Evolutionary conservation across 2,329 filamentous ascomycete species (phyloP).

Genomic region (Apiospora sp.): DNA sequence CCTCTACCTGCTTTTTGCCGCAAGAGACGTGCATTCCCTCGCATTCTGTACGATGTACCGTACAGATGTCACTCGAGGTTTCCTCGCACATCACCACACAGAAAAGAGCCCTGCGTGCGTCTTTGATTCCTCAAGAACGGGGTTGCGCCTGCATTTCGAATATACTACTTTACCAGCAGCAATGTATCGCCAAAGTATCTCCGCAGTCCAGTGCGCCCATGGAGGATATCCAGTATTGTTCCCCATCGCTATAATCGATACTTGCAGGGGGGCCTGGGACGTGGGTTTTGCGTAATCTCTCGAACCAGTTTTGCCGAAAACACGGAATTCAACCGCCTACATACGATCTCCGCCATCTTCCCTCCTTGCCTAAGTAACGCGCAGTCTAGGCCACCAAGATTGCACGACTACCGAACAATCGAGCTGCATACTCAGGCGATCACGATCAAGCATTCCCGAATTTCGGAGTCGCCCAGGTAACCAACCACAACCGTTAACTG

Average conservation of each 20-base stretch:
- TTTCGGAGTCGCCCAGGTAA: conserved; percentile 15
- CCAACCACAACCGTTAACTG: background rate
- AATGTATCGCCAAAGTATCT: conserved; percentile 20
- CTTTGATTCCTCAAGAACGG: conserved; percentile 5
- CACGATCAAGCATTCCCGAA: conserved; percentile 18
- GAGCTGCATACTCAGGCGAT: conserved; percentile 17
- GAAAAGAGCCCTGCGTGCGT: background rate
- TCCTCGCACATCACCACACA: background rate
- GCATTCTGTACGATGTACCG: background rate
- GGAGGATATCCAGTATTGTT: background rate
- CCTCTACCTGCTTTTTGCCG: background rate
- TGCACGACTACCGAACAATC: conserved; percentile 18
- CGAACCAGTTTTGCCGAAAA: conserved; percentile 20
- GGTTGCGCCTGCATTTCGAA: conserved; percentile 6
- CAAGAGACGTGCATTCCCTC: background rate
- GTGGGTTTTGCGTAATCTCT: conserved; percentile 22
- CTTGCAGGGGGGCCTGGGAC: conserved; percentile 8
- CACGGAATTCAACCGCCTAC: conserved; percentile 22
- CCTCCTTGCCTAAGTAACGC: conserved; percentile 5
- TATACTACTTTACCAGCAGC: background rate
- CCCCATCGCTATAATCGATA: conserved; percentile 17
- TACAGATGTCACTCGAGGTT: background rate
- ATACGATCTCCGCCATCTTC: conserved; percentile 10
- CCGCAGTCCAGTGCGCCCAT: background rate
- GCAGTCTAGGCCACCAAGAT: conserved; percentile 7